Evolutionary conservation across 2,329 filamentous ascomycete species (phyloP), one percentile per base, ranked within the genome.

Genomic region (Aciculosporium take): DNA sequence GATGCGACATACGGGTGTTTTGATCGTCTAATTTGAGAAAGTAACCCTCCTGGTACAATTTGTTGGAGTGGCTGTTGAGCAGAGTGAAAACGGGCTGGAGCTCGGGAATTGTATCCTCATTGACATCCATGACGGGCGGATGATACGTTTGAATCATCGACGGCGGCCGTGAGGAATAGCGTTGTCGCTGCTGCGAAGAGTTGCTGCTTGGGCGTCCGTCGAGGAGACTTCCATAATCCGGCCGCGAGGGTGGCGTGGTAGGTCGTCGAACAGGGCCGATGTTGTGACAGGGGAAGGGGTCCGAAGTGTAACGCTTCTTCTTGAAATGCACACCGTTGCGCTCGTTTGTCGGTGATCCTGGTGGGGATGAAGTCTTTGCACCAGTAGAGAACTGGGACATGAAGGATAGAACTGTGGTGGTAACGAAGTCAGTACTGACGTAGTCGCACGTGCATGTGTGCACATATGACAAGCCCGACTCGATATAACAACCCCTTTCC

Each of bases 21-120:
- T 94, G 79, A 61, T 98, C 91, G 60, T 95, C 89, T 37, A 98
- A 68, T 64, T 96, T 98, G 52, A 98, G 65, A 51, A 98, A 96
- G 57, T 96, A 98, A 29, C 91, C 91, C 64, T 98, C 91, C 52
- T 95, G 88, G 59, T 96, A 98, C 42, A 96, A 68, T 65, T 96
- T 96, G 62, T 95, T 95, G 44, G 79, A 81, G 60, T 98, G 91
- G 62, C 82, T 91, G 64, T 94, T 96, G 49, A 98, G 73, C 56
- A 86, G 91, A 46, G 77, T 84, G 62, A 96, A 96, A 54, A 96
- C 88, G 48, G 88, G 89, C 64, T 87, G 83, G 47, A 98, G 71
- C 69, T 98, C 91, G 29, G 91, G 87, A 47, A 91, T 78, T 24
- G 85, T 94, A 57, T 95, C 86, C 51, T 81, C 73, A 55, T 76